These are phyloP conservation scores for Backusella macrospora DNA, from an alignment of 192 early-diverging fungal species.

Conservation along the genomic window DNA sequence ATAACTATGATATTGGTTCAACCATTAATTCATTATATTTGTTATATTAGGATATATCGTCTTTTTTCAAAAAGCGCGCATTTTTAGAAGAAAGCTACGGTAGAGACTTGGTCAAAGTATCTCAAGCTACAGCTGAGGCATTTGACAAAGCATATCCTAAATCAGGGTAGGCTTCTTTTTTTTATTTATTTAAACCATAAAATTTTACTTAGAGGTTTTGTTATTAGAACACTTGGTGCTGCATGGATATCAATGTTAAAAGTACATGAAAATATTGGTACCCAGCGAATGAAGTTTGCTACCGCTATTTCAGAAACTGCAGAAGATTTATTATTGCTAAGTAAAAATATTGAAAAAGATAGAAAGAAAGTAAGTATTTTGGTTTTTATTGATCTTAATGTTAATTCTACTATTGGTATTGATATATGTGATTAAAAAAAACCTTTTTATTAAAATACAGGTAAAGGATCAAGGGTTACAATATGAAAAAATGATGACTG, in stretches of 20 bases:
- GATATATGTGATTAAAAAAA: background rate
- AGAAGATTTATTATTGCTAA: conserved; percentile 74
- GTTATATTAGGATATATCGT: conserved; percentile 62
- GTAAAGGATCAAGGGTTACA: conserved; percentile 76
- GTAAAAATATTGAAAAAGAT: conserved; percentile 78
- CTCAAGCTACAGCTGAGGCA: conserved; percentile 61
- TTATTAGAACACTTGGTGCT: conserved; percentile 59
- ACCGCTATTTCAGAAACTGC: conserved; percentile 70
- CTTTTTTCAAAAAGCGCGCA: conserved; percentile 89
- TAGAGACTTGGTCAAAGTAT: conserved; percentile 75
- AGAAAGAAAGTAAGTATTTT: conserved; percentile 66
- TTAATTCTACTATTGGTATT: background rate
- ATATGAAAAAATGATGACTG: conserved; percentile 76
- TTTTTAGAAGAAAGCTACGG: conserved; percentile 93
- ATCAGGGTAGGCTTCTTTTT: conserved; percentile 47
- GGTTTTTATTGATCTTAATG: background rate
- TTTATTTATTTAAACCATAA: background rate
- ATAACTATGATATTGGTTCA: background rate
- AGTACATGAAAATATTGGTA: conserved; percentile 83
- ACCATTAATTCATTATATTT: background rate
- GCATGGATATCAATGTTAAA: conserved; percentile 75
- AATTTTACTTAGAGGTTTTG: background rate
- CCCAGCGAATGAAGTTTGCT: conserved; percentile 79
- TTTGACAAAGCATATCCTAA: conserved; percentile 61
- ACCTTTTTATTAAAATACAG: background rate